phyloP scores from a whole-genome alignment of 2,329 filamentous ascomycete species.

The Phyllosticta capitalensis region DNA sequence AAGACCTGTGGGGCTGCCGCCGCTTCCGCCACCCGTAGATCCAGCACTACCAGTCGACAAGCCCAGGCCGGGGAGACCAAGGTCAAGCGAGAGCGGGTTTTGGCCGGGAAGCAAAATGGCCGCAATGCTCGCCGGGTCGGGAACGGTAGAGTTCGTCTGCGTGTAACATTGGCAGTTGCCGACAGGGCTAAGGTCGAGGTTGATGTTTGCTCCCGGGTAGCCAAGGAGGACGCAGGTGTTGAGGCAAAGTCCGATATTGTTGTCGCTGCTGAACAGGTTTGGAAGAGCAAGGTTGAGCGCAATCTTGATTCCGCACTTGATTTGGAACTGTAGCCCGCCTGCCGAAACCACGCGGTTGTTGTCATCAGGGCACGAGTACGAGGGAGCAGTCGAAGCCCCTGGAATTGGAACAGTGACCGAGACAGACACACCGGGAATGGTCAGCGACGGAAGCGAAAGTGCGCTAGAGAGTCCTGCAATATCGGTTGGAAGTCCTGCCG shows the following conservation, averaged over 20 bases:
- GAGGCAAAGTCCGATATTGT: constrained; percentile 5
- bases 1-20: not conserved
- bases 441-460: not conserved
- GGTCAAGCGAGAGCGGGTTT: not conserved
- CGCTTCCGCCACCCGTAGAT: not conserved
- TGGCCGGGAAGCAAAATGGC: not conserved
- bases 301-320: constrained; percentile 7
- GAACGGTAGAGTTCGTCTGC: not conserved
- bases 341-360: not conserved
- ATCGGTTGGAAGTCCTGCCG: not conserved
- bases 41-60: not conserved
- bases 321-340: not conserved
- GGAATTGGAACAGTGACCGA: not conserved
- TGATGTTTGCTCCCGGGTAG: not conserved
- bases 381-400: not conserved
- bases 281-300: constrained; percentile 3
- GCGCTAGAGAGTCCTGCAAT: not conserved
- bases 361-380: not conserved
- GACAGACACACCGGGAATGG: not conserved
- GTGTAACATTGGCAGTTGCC: constrained; percentile 6
- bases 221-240: constrained; percentile 6
- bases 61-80: not conserved
- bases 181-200: not conserved
- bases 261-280: constrained; percentile 1
- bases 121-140: constrained; percentile 1